phyloP scores from a whole-genome alignment of 768 basidiomycete species.

The Agrocybe chaxingu region DNA sequence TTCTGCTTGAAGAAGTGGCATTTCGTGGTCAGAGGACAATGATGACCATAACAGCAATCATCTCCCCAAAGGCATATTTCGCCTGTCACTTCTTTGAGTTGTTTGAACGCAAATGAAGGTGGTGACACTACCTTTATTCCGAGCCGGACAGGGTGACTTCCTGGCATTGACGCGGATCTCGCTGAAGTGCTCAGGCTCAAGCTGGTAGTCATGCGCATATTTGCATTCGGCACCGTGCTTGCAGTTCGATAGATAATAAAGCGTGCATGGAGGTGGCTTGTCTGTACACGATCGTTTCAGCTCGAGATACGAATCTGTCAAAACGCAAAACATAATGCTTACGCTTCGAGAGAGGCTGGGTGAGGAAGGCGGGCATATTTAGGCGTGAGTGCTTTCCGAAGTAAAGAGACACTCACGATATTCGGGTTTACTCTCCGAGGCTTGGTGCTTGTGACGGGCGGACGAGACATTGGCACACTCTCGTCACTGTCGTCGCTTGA shows the following conservation, averaged over 20 bases:
- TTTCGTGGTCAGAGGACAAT: slow-evolving; percentile 41
- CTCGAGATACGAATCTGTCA: slow-evolving; percentile 8
- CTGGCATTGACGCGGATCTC: slow-evolving; percentile 56
- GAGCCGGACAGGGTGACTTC: slow-evolving; percentile 57
- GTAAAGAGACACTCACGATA: slow-evolving; percentile 34
- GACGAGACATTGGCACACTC: slow-evolving; percentile 20
- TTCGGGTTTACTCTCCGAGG: slow-evolving; percentile 48
- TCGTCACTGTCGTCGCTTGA: slow-evolving; percentile 46
- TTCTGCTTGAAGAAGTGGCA: slow-evolving; percentile 51
- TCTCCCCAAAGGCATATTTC: slow-evolving; percentile 59
- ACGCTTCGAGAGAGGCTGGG: slow-evolving; percentile 62
- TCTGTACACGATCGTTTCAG: slow-evolving; percentile 30
- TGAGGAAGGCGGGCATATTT: slow-evolving; percentile 15
- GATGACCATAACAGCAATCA: slow-evolving; percentile 52
- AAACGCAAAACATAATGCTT: not conserved
- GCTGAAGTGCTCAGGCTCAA: slow-evolving; percentile 49
- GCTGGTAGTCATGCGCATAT: slow-evolving; percentile 60
- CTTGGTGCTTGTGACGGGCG: slow-evolving; percentile 31
- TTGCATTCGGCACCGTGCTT: slow-evolving; percentile 56
- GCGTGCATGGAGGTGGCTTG: slow-evolving; percentile 63
- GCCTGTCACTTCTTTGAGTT: slow-evolving; percentile 29
- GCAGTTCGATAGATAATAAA: slow-evolving; percentile 62
- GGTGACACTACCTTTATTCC: slow-evolving; percentile 46
- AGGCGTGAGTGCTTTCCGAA: slow-evolving; percentile 9
- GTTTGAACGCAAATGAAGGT: not conserved